Percentiles rank a stretch among this genome's conserved stretches.
phyloP scores from a whole-genome alignment of 768 basidiomycete genomes.

The Tricholoma saponaceum region DNA sequence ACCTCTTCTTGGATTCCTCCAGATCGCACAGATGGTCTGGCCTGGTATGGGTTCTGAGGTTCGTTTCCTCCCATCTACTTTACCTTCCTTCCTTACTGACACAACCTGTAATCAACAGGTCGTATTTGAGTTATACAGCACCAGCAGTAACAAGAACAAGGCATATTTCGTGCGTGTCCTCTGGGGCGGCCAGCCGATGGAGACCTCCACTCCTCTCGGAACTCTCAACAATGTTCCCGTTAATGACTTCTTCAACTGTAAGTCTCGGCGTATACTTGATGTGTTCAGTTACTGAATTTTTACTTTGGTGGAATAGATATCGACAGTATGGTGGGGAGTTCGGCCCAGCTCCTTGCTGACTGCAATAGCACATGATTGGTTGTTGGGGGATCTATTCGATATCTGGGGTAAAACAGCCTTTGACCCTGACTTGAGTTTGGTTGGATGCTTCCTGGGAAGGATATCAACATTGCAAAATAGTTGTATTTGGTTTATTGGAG shows the following conservation, averaged over 20 bases:
- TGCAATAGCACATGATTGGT: slow-evolving; percentile 20
- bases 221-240: slow-evolving; percentile 42
- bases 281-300: not conserved
- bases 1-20: slow-evolving; percentile 44
- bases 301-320: slow-evolving; percentile 27
- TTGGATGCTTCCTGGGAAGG: not conserved
- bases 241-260: slow-evolving; percentile 38
- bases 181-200: slow-evolving; percentile 48
- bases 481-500: not conserved
- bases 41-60: slow-evolving; percentile 54
- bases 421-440: not conserved
- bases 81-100: not conserved
- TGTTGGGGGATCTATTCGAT: not conserved
- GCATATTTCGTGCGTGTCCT: slow-evolving; percentile 40
- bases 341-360: slow-evolving; percentile 25
- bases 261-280: slow-evolving; percentile 6
- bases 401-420: not conserved
- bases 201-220: slow-evolving; percentile 45
- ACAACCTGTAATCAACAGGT: slow-evolving; percentile 17
- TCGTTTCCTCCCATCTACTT: not conserved
- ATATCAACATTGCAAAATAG: not conserved
- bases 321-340: slow-evolving; percentile 33
- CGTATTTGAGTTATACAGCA: slow-evolving; percentile 42
- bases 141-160: not conserved
- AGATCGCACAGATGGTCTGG: slow-evolving; percentile 49